A percentile compares a stretch with the other conserved stretches of the same genome.
Evolutionary conservation across 495 filamentous ascomycete genomes (phyloP).

Genomic region (Apodospora peruviana): DNA sequence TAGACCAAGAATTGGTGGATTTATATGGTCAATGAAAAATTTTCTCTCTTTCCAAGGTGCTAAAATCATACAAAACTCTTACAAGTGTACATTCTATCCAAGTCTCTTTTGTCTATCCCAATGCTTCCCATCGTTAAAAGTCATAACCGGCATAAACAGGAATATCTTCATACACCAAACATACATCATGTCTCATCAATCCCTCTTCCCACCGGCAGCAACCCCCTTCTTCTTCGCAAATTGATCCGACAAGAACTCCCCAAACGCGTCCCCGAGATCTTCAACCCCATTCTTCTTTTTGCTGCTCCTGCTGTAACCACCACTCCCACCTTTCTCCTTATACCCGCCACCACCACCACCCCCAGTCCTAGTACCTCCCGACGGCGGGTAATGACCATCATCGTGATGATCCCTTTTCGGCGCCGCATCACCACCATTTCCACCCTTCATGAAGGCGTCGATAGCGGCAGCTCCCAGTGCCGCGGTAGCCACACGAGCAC

Average conservation of each 20-base stretch:
- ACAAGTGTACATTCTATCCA: no score
- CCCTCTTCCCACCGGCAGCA: background rate
- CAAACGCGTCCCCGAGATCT: constrained; percentile 9
- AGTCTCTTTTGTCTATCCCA: no score
- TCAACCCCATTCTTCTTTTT: constrained; percentile 6
- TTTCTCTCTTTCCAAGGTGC: no score
- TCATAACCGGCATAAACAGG: no score
- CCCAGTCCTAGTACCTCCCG: constrained; percentile 1
- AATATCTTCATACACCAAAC: no score
- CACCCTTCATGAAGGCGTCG: constrained; percentile 20
- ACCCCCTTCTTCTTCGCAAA: constrained; percentile 4
- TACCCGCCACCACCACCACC: background rate
- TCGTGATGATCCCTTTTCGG: no score
- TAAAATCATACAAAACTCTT: no score
- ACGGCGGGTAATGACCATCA: no score
- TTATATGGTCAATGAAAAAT: no score
- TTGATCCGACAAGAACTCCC: constrained; percentile 15
- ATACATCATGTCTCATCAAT: background rate
- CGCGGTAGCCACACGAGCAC: constrained; percentile 33
- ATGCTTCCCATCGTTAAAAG: no score
- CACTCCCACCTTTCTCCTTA: background rate
- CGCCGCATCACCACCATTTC: background rate
- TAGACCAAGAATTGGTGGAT: no score
- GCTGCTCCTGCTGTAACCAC: background rate
- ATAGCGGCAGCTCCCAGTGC: constrained; percentile 36